Conservation (phyloP, 306 rosid genomes). For the Casuarina glauca region DNA sequence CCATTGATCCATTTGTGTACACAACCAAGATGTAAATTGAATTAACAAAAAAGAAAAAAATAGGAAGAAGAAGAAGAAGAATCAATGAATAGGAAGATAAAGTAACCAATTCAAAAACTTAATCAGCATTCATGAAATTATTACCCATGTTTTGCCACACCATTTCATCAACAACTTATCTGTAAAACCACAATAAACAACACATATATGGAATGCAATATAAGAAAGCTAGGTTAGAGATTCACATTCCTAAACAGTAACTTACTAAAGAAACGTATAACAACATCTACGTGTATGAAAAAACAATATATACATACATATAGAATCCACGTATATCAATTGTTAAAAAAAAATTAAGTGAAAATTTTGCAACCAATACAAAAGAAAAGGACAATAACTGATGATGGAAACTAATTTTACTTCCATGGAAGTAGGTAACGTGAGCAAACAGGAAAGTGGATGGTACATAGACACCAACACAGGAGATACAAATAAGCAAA, state of each 20-base stretch:
- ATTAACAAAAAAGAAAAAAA: background rate
- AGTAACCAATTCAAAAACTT: constrained; percentile 11
- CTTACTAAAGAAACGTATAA: constrained; percentile 2
- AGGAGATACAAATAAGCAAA: no score
- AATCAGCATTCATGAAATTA: background rate
- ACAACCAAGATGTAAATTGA: constrained; percentile 12
- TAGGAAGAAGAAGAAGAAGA: background rate
- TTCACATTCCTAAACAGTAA: constrained; percentile 8
- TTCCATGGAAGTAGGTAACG: no score
- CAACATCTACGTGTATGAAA: background rate
- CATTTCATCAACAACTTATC: background rate
- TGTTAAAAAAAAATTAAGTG: background rate
- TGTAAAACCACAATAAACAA: background rate
- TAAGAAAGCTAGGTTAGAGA: background rate
- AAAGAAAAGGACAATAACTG: no score
- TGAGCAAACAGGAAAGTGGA: no score
- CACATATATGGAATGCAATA: constrained; percentile 18
- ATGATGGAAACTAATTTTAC: no score
- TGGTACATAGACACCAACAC: no score
- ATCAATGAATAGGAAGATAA: background rate
- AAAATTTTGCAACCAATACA: no score
- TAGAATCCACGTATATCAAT: no score
- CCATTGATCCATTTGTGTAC: background rate
- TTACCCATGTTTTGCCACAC: background rate
- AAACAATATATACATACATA: no score